Conservation (phyloP, 2,329 filamentous ascomycete species). For the Aspergillus sp. region DNA sequence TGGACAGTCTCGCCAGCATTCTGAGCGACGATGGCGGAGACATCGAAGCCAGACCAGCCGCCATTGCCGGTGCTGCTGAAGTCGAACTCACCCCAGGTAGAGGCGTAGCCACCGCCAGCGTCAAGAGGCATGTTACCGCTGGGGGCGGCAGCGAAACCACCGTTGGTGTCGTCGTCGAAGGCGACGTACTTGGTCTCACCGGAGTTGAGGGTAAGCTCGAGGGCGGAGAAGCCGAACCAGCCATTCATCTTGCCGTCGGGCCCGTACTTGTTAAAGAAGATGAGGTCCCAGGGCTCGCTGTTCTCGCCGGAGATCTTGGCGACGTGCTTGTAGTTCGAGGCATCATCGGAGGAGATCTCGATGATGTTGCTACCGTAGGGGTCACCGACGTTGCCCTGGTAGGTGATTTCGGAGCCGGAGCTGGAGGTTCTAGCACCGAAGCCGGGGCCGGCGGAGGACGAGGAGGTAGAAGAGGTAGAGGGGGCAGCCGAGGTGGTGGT, state of each 20-base stretch:
- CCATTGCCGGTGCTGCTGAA: conserved; percentile 35
- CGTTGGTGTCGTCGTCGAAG: conserved; percentile 37
- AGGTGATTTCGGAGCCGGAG: conserved; percentile 27
- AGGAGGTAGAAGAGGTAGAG: conserved; percentile 19
- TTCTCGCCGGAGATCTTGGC: conserved; percentile 34
- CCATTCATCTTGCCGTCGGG: conserved; percentile 33
- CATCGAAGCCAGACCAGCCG: conserved; percentile 42
- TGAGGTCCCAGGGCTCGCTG: conserved; percentile 34
- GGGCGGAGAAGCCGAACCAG: conserved; percentile 36
- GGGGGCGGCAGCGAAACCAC: conserved; percentile 32
- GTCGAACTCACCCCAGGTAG: conserved; percentile 42
- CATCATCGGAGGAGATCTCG: conserved; percentile 30
- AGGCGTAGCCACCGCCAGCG: conserved; percentile 33
- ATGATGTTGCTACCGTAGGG: conserved; percentile 45
- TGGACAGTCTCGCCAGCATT: conserved; percentile 29
- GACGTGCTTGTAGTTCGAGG: conserved; percentile 38
- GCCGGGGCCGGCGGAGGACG: conserved; percentile 22
- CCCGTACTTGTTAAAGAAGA: conserved; percentile 43
- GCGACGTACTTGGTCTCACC: conserved; percentile 40
- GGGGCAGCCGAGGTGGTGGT: conserved; percentile 7
- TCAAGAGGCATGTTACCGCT: conserved; percentile 28
- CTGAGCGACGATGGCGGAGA: conserved; percentile 39
- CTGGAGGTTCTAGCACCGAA: conserved; percentile 33
- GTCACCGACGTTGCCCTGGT: conserved; percentile 39
- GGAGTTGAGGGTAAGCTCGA: conserved; percentile 31